phyloP scores from a whole-genome alignment of 1,284 basidiomycete genomes.

The Rhodotorula glutinis region DNA sequence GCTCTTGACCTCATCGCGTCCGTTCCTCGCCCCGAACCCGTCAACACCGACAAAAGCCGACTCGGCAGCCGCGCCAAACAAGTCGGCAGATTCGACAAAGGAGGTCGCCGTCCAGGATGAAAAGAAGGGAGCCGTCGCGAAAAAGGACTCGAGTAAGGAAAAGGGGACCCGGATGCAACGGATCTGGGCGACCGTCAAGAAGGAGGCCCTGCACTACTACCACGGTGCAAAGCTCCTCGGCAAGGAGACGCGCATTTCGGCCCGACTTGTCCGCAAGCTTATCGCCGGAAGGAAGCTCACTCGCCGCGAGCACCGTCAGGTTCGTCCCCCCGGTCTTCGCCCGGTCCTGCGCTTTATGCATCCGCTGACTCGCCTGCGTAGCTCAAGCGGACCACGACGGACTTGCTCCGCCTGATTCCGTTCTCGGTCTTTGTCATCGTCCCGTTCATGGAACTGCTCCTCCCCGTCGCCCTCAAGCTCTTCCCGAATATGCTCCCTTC shows the following conservation, averaged over 20 bases:
- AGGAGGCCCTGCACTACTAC: slow-evolving; percentile 97
- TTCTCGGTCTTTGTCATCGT: slow-evolving; percentile 94
- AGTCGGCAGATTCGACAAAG: slow-evolving; percentile 3
- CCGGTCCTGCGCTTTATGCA: background rate
- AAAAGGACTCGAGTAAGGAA: slow-evolving; percentile 19
- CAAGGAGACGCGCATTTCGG: slow-evolving; percentile 88
- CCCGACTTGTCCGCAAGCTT: slow-evolving; percentile 84
- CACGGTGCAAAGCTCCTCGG: slow-evolving; percentile 90
- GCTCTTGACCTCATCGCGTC: slow-evolving; percentile 21
- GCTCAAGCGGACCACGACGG: slow-evolving; percentile 89
- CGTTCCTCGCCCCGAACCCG: slow-evolving; percentile 22
- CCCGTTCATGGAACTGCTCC: slow-evolving; percentile 97
- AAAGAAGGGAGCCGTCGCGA: slow-evolving; percentile 29
- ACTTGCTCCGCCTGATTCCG: slow-evolving; percentile 86
- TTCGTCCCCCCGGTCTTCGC: slow-evolving; percentile 47
- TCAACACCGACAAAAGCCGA: slow-evolving; percentile 3
- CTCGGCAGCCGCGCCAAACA: background rate
- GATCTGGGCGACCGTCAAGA: slow-evolving; percentile 86
- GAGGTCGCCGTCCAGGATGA: slow-evolving; percentile 20
- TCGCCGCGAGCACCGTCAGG: slow-evolving; percentile 88
- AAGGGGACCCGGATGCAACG: slow-evolving; percentile 39
- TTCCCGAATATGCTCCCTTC: slow-evolving; percentile 99
- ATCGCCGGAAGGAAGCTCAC: slow-evolving; percentile 87
- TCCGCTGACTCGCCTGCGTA: slow-evolving; percentile 46
- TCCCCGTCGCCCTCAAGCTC: slow-evolving; percentile 92